Evolutionary conservation across 169 alveolate genomes (phyloP), one percentile per base, ranked within the genome.

Genomic region (Plasmodium coatneyi): DNA sequence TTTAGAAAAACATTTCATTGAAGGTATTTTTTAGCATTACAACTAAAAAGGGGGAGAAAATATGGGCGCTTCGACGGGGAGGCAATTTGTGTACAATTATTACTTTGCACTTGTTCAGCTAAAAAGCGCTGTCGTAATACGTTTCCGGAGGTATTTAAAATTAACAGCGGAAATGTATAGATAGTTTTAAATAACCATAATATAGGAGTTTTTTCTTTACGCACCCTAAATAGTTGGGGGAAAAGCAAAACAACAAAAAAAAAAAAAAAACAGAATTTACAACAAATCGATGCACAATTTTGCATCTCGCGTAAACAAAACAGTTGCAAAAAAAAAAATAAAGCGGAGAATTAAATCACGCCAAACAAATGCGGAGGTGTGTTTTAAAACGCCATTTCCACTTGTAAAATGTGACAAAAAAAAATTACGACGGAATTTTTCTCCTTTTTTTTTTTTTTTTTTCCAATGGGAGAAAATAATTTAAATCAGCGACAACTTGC

Each of bases 361-460:
- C 76, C 76, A 22, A 66, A 66, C 76, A 66, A 66, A 66, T 25
- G 32, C 39, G 28, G 39, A 28, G 30, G 36, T 66, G 36, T 66
- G 76, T 66, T 66, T 66, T 25, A 25, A 66, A 66, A 28, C 30
- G 76, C 22, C 22, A 28, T 66, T 66, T 66, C 76, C 36, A 22
- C 36, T 25, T 66, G 76, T 66, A 66, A 66, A 66, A 28, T 28
- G 22, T 25, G 16, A 66, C 36, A 25, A 66, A 66, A 28, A 66
- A 66, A 66, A 66, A 66, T 28, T 66, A 66, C 30, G 7, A 49
- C 12, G 22, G 60, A 49, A 66, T 22, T 66, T 66, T 56, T 66
- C 41, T 66, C n/a, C 76, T 22, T 66, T 66, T 66, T 66, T 66
- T 66, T 60, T n/a, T n/a, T 66, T 66, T 66, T 66, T 66, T 66